Evolutionary conservation across 2,329 filamentous ascomycete species (phyloP).

Genomic region (Colletotrichum orchidophilum): DNA sequence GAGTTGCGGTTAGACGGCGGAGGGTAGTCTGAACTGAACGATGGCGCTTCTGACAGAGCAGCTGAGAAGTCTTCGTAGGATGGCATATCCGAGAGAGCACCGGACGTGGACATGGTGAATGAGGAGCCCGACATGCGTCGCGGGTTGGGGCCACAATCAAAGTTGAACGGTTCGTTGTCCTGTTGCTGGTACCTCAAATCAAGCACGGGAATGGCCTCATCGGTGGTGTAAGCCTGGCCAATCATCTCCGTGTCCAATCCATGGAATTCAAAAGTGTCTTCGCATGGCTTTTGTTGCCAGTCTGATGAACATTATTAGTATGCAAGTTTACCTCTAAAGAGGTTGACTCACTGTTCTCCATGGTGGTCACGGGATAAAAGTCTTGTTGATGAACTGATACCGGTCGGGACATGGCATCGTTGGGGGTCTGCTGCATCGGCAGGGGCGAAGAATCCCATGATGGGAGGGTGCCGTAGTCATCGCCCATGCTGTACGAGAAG

Average conservation of each 20-base stretch:
- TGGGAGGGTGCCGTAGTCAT: conserved; percentile 61
- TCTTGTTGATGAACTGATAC: conserved; percentile 66
- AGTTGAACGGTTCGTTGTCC: conserved; percentile 60
- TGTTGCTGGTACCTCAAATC: conserved; percentile 64
- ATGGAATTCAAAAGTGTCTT: conserved; percentile 65
- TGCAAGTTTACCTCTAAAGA: not conserved
- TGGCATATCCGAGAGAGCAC: conserved; percentile 72
- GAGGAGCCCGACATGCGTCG: conserved; percentile 78
- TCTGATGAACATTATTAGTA: conserved; percentile 21
- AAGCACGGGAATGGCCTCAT: conserved; percentile 70
- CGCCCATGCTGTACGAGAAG: conserved; percentile 67
- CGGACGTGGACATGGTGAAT: conserved; percentile 75
- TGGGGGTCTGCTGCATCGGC: conserved; percentile 60
- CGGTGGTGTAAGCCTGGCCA: conserved; percentile 69
- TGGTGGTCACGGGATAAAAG: conserved; percentile 60
- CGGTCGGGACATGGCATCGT: conserved; percentile 61
- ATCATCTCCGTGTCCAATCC: conserved; percentile 68
- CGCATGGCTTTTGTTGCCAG: conserved; percentile 65
- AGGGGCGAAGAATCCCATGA: conserved; percentile 67
- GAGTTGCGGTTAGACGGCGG: conserved; percentile 74
- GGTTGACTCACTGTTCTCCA: conserved; percentile 58
- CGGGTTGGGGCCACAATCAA: conserved; percentile 63
- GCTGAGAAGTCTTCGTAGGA: conserved; percentile 78
- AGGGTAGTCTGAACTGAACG: conserved; percentile 74
- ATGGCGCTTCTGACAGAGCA: conserved; percentile 72